These are phyloP conservation scores for Sporisorium sorghi DNA, from an alignment of 1,284 basidiomycete species.

Conservation along the genomic window DNA sequence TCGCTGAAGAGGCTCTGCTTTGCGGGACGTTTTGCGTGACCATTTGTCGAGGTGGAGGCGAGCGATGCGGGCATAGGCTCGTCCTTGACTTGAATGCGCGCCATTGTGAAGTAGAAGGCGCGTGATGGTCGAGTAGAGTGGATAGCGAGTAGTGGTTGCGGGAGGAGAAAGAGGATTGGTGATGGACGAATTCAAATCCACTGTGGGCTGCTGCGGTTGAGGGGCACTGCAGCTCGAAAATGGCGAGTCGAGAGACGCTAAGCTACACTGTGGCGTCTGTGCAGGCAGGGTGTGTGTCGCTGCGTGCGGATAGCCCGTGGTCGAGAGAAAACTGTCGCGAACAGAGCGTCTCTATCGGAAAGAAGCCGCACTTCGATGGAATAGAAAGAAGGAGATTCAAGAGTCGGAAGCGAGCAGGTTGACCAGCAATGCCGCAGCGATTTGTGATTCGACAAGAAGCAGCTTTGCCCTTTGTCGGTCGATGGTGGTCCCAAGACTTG, in stretches of 20 bases:
- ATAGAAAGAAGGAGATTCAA: not conserved
- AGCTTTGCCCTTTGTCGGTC: too few relatives aligned
- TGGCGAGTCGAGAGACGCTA: not conserved
- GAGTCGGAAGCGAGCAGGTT: conserved; percentile 15
- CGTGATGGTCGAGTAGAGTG: not conserved
- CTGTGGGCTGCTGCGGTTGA: not conserved
- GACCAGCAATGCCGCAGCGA: conserved; percentile 24
- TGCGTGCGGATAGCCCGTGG: not conserved
- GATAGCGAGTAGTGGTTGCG: not conserved
- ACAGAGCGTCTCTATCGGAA: not conserved
- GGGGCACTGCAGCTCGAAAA: too few relatives aligned
- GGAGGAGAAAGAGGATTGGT: not conserved
- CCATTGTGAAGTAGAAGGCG: conserved; percentile 9
- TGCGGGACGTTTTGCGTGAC: conserved; percentile 33
- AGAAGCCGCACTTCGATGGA: not conserved
- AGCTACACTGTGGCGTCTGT: not conserved
- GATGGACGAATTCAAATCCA: not conserved
- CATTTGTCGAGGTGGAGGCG: conserved; percentile 28
- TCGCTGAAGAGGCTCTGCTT: conserved; percentile 33
- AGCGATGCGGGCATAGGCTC: conserved; percentile 42
- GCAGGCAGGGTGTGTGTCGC: too few relatives aligned
- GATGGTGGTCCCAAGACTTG: too few relatives aligned
- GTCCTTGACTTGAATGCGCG: conserved; percentile 40
- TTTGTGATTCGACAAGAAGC: not conserved
- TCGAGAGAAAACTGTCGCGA: not conserved